phyloP scores from a whole-genome alignment of 2,329 filamentous ascomycete species.

The Fusarium dlaminii region DNA sequence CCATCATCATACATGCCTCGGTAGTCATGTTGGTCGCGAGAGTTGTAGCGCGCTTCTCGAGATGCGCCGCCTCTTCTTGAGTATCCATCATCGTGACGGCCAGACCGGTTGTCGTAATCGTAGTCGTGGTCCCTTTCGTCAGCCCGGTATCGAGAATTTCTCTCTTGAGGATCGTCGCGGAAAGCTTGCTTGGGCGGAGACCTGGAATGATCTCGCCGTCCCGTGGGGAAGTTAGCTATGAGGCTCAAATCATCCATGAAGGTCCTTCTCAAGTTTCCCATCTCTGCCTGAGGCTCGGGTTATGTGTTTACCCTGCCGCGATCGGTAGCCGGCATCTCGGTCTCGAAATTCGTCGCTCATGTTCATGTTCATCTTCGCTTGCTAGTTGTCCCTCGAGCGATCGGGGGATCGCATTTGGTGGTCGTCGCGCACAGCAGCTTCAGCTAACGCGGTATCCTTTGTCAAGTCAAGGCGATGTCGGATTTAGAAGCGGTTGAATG shows the following conservation, averaged over 20 bases:
- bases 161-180: conserved; percentile 48
- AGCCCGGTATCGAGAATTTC: conserved; percentile 39
- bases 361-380: conserved; percentile 33
- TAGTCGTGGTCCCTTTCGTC: conserved; percentile 37
- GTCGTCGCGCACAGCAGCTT: conserved; percentile 57
- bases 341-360: conserved; percentile 39
- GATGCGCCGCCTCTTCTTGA: conserved; percentile 35
- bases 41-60: conserved; percentile 40
- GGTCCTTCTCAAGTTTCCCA: conserved; percentile 39
- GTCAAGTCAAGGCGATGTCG: background rate
- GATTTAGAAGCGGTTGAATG: background rate
- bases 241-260: conserved; percentile 47
- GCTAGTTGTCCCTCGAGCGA: conserved; percentile 42
- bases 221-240: conserved; percentile 58
- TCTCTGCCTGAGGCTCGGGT: conserved; percentile 46
- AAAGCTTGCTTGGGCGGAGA: conserved; percentile 54
- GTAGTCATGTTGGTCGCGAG: conserved; percentile 47
- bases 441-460: conserved; percentile 19
- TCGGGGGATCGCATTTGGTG: conserved; percentile 47
- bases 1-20: conserved; percentile 53
- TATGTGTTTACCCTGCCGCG: conserved; percentile 61
- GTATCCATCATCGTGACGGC: conserved; percentile 44
- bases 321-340: conserved; percentile 54
- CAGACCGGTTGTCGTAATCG: conserved; percentile 38
- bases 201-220: conserved; percentile 55